Evolutionary conservation across 768 basidiomycete genomes (phyloP), one percentile per base, ranked within the genome.

Genomic region (Pleurotus tuber-regium): DNA sequence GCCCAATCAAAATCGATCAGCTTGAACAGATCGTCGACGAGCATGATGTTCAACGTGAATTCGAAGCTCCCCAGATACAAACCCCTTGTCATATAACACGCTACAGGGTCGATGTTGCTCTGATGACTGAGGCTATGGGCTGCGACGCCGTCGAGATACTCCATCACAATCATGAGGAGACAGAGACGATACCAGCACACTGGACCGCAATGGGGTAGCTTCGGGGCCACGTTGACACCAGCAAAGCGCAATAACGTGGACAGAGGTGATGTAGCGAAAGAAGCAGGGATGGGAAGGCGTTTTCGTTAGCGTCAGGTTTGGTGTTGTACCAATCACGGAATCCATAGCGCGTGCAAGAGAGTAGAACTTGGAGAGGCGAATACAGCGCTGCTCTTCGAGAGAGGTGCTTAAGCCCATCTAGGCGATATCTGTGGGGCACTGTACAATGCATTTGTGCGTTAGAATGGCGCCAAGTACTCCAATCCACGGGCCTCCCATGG

Each of bases 1-100:
- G 65, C 58, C 72, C 70, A 72, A 54, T 72, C 65, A 49, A 72
- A 74, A 55, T 73, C 73, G 25, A 74, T 63, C 7, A 73, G 48
- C 49, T 66, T 60, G 36, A 65, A 56, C 26, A 57, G 48, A 10
- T 47, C 53, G 21, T 50, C 40, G 8, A 38, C 46, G 41, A 68
- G 49, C 19, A 76, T 53, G 25, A 75, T 54, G 48, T 75, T 75
- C 2, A n/a, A n/a, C n/a, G n/a, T 56, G 63, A 6, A 1, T 2
- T 8, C 69, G 69, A 14, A 76, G 57, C 42, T 75, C 67, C 3
- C 75, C 74, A 53, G 63, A 67, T 2, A 76, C 72, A 23, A 63
- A 66, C 2, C 61, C 67, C 5, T 40, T 35, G n/a, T 16, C 19
- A 46, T 74, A 71, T 35, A 73, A 61, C 0, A 52, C 23, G 12